Percentiles rank a stretch among this genome's conserved stretches.
Evolutionary conservation across 1,139 yeast species (phyloP).

Genomic region (Dujonia santamariae): DNA sequence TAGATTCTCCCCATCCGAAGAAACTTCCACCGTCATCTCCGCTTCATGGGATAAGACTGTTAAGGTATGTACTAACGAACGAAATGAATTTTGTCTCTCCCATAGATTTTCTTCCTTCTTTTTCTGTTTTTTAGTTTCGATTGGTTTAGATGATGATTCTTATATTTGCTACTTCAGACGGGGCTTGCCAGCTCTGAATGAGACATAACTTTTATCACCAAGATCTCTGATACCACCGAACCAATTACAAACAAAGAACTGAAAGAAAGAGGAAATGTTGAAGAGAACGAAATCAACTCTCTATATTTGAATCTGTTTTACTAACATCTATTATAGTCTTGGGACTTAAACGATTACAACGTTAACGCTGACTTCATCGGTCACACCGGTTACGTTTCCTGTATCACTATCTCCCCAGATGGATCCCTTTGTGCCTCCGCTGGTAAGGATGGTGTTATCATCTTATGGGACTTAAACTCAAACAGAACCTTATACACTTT

Average conservation of each 20-base stretch:
- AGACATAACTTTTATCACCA: slow-evolving; percentile 95
- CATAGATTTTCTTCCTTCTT: slow-evolving; percentile 3
- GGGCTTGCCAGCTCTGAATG: slow-evolving; percentile 68
- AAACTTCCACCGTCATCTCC: slow-evolving; percentile 79
- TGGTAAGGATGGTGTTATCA: slow-evolving; percentile 98
- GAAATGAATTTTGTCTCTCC: neutral
- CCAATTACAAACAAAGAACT: too few relatives aligned
- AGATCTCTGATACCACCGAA: slow-evolving; percentile 96
- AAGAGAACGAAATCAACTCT: slow-evolving; percentile 5
- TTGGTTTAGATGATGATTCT: slow-evolving; percentile 54
- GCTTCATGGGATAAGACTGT: slow-evolving; percentile 99
- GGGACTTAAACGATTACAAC: slow-evolving; percentile 88
- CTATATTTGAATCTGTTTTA: slow-evolving; percentile 10
- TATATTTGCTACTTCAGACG: slow-evolving; percentile 99
- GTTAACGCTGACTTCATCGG: slow-evolving; percentile 97
- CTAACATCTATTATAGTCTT: slow-evolving; percentile 58
- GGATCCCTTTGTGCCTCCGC: slow-evolving; percentile 99
- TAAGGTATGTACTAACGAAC: slow-evolving; percentile 71
- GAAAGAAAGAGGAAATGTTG: neutral
- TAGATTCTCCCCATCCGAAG: slow-evolving; percentile 86
- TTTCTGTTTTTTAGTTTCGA: slow-evolving; percentile 4
- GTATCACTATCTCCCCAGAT: slow-evolving; percentile 99
- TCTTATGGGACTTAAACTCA: slow-evolving; percentile 96
- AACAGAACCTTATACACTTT: slow-evolving; percentile 91
- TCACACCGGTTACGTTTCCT: slow-evolving; percentile 98